phyloP scores from a whole-genome alignment of 371 early-diverging fungal genomes.

The Mortierella sp. region DNA sequence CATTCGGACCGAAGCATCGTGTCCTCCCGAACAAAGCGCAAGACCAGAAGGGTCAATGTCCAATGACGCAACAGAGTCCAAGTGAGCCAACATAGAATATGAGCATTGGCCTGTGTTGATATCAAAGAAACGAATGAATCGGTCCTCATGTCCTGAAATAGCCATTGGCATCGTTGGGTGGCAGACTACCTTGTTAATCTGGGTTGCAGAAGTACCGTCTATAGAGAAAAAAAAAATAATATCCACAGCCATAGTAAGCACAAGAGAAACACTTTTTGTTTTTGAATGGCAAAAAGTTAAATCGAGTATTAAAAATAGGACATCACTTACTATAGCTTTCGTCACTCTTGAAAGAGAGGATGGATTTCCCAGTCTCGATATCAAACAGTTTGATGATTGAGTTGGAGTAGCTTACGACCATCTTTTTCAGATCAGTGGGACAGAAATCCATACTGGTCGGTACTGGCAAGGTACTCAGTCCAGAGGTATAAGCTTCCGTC shows the following conservation, averaged over 20 bases:
- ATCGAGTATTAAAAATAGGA: too few relatives aligned
- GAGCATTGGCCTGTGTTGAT: constrained; percentile 64
- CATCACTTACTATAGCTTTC: constrained; percentile 67
- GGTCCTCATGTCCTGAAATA: constrained; percentile 82
- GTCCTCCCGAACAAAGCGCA: constrained; percentile 80
- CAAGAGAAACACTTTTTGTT: too few relatives aligned
- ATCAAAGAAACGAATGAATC: constrained; percentile 78
- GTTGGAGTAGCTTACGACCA: constrained; percentile 77
- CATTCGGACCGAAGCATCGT: constrained; percentile 83
- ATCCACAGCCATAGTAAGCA: too few relatives aligned
- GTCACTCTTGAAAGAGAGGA: constrained; percentile 65
- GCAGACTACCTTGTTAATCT: constrained; percentile 76
- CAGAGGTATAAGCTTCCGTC: constrained; percentile 37
- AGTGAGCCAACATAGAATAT: constrained; percentile 57
- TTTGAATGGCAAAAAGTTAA: too few relatives aligned
- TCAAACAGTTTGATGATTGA: constrained; percentile 76
- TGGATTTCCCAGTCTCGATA: constrained; percentile 78
- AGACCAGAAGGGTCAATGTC: constrained; percentile 76
- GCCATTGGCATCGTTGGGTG: constrained; percentile 79
- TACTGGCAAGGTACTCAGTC: constrained; percentile 41
- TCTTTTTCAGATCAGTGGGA: constrained; percentile 63
- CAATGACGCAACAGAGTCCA: constrained; percentile 73
- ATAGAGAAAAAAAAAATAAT: not conserved
- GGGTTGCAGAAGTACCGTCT: constrained; percentile 62
- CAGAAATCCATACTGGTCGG: constrained; percentile 81